Percentiles rank a stretch among this genome's conserved stretches.
Conservation (phyloP, 306 rosid species). For the Vigna reflexopilosa region DNA sequence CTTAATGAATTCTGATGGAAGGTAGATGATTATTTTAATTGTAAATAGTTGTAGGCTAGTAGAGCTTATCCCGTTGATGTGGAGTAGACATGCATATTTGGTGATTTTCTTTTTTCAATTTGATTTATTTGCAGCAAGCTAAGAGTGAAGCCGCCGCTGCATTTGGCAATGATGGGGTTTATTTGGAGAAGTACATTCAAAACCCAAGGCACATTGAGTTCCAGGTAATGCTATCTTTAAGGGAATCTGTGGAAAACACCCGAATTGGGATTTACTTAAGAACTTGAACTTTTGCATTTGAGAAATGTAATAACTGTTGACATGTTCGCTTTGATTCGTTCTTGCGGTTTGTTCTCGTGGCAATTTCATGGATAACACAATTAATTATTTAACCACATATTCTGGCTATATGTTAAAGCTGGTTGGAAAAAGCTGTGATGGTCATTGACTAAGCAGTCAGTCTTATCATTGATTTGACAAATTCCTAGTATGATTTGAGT, state of each 20-base stretch:
- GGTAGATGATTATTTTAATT: constrained; percentile 36
- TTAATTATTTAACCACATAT: not conserved
- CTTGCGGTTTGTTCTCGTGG: not conserved
- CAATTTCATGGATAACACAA: not conserved
- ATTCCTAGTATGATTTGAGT: constrained; percentile 16
- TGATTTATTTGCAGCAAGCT: constrained; percentile 83
- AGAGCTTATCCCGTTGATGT: constrained; percentile 21
- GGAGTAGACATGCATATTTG: constrained; percentile 34
- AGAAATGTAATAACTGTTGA: not conserved
- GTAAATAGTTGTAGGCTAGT: constrained; percentile 18
- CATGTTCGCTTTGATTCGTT: too few species aligned
- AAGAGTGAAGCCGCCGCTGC: constrained; percentile 99
- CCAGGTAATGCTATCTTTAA: constrained; percentile 66
- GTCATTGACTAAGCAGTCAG: not conserved
- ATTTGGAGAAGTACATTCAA: constrained; percentile 93
- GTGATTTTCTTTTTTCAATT: constrained; percentile 36
- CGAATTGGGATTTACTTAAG: constrained; percentile 13
- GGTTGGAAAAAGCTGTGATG: constrained; percentile 2
- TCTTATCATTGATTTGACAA: constrained; percentile 1
- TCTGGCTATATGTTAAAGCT: not conserved
- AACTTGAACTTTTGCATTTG: constrained; percentile 32
- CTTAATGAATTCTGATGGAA: constrained; percentile 36
- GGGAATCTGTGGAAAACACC: constrained; percentile 21
- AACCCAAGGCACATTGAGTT: constrained; percentile 99
- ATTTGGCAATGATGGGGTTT: constrained; percentile 98